A percentile compares a stretch with the other conserved stretches of the same genome.
phyloP scores from a whole-genome alignment of 805 yeast species.

The Metschnikowia koreensis region DNA sequence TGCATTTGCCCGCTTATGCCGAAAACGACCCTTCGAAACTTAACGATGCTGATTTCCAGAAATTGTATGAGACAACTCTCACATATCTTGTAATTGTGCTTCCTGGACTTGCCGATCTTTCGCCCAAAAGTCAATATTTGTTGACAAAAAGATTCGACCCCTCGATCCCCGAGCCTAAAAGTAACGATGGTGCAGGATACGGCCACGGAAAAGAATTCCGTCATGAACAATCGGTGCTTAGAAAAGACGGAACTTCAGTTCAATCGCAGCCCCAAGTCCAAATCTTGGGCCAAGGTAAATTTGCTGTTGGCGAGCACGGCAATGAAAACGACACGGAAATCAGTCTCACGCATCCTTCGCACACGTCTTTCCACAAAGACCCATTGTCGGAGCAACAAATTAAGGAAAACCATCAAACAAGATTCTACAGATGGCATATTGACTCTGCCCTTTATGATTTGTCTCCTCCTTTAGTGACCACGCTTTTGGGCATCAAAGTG shows the following conservation, averaged over 20 bases:
- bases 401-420: slow-evolving; percentile 57
- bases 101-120: slow-evolving; percentile 64
- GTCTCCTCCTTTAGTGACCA: slow-evolving; percentile 84
- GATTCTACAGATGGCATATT: slow-evolving; percentile 92
- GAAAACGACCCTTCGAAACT: slow-evolving; percentile 68
- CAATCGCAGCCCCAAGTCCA: slow-evolving; percentile 88
- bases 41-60: slow-evolving; percentile 61
- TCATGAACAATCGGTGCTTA: slow-evolving; percentile 57
- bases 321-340: slow-evolving; percentile 61
- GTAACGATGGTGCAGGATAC: slow-evolving; percentile 50
- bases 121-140: slow-evolving; percentile 73
- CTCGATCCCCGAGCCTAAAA: slow-evolving; percentile 45
- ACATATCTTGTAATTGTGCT: slow-evolving; percentile 70
- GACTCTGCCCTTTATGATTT: slow-evolving; percentile 85
- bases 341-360: slow-evolving; percentile 77
- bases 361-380: slow-evolving; percentile 72
- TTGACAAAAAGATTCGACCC: slow-evolving; percentile 81
- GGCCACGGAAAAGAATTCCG: slow-evolving; percentile 79
- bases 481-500: slow-evolving; percentile 77
- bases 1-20: slow-evolving; percentile 63
- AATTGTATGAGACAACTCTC: slow-evolving; percentile 62
- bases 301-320: slow-evolving; percentile 53
- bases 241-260: slow-evolving; percentile 77
- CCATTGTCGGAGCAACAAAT: slow-evolving; percentile 64
- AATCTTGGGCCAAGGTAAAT: slow-evolving; percentile 79